Conservation (phyloP, 2,329 filamentous ascomycete species). For the Penicillium expansum region DNA sequence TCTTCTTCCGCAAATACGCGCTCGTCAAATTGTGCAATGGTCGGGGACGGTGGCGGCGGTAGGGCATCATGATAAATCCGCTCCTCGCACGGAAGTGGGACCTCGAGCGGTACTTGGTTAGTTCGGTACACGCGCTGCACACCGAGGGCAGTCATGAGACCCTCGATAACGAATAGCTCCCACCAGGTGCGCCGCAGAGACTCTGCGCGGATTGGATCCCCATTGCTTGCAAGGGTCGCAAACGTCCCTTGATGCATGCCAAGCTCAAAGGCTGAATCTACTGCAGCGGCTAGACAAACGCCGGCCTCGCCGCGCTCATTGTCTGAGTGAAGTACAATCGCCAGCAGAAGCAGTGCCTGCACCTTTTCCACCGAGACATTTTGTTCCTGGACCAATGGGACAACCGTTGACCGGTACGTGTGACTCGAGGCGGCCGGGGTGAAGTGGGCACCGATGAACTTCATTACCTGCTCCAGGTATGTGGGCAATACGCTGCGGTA, state of each 20-base stretch:
- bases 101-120: constrained; percentile 66
- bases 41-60: constrained; percentile 57
- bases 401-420: constrained; percentile 41
- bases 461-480: constrained; percentile 55
- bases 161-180: constrained; percentile 78
- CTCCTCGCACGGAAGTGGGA: constrained; percentile 79
- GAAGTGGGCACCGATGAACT: constrained; percentile 57
- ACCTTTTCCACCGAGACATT: constrained; percentile 61
- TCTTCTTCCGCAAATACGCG: constrained; percentile 69
- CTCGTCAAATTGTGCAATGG: constrained; percentile 73
- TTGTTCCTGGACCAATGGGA: constrained; percentile 32
- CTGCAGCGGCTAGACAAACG: constrained; percentile 64
- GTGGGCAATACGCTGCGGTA: constrained; percentile 40
- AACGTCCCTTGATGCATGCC: constrained; percentile 70
- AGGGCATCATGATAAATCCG: constrained; percentile 56
- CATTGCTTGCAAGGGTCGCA: constrained; percentile 61
- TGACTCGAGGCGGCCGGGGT: constrained; percentile 47
- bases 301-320: constrained; percentile 68
- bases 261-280: constrained; percentile 70
- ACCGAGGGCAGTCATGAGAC: constrained; percentile 73
- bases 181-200: constrained; percentile 89
- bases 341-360: constrained; percentile 73
- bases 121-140: constrained; percentile 56
- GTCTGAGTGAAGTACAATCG: constrained; percentile 74
- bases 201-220: constrained; percentile 70